Evolutionary conservation across 2,329 filamentous ascomycete species (phyloP), one percentile per base, ranked within the genome.

Genomic region (Aspergillus ustus): DNA sequence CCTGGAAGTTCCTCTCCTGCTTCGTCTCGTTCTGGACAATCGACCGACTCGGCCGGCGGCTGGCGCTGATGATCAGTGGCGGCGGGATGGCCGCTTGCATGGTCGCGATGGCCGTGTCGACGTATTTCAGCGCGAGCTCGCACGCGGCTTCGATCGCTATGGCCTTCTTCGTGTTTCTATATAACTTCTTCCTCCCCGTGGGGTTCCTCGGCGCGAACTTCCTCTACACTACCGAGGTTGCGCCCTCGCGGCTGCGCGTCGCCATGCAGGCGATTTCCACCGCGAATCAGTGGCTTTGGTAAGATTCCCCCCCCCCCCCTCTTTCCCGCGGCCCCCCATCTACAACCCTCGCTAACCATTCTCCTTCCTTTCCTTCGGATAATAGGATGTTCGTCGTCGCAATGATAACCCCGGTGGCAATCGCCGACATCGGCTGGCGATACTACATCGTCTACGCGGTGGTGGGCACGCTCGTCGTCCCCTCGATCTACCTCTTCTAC

Each of bases 401-500:
- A 22, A 57, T 60, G 48, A 57, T 63, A 11, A 63, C 61, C 25
- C 61, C 61, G 1, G 52, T 63, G 5, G 61, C 57, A 1, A 52
- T 62, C 45, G 25, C 52, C 31, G 55, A 28, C 3, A 60, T 62
- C 46, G 57, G 52, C 17, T 62, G 48, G 22, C 25, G 44, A 7
- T 62, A 62, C 45, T 60, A 62, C 46, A 57, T 62, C 22, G 52
- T 62, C 34, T 62, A 55, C 22, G 61, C 62, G 2, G 62, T 56
- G 20, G 56, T 66, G 31, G 63, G 62, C 7, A 52, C 52, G 44
- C 55, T 59, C 20, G 60, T 65, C 17, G 57, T 59, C 1, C 9
- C 57, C n/a, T 55, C 58, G 1, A 59, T 66, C 8, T 65, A 61
- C 48, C 60, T 66, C 50, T 46, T 66, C 17, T 66, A 65, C 29